Evolutionary conservation across 331 rosid species (phyloP), one percentile per base, ranked within the genome.

Genomic region (Erythrophleum ivorense): DNA sequence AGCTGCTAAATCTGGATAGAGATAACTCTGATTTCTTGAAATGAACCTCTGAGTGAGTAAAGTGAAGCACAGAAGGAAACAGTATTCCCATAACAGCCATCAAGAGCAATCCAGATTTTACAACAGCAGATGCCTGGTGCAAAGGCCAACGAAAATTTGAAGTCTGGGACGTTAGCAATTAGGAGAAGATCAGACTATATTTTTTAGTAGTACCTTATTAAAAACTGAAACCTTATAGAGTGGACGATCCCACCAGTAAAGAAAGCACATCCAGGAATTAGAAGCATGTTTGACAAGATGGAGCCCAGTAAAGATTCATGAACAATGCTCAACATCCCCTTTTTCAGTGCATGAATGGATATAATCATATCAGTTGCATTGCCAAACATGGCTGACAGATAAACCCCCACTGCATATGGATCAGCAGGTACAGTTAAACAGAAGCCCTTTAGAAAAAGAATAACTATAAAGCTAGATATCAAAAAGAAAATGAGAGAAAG

Each of bases 181-280:
- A 84, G 15, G 62, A 69, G 73, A 60, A 69, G 73, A 60, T 55
- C 13, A 50, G 21, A 15, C 49, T 38, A 36, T 65, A 29, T 21
- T 36, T 52, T 74, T 10, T 43, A 43, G 45, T 3, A 50, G 36
- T 11, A 90, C 94, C 92, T 88, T 90, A 77, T 76, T 77, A 78
- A 90, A 50, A 63, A 75, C 82, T 90, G 94, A 65, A 87, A 87
- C 84, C 85, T 88, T 53, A 73, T 75, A 7, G 67, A 59, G 58
- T 75, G 83, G 81, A 82, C 84, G 46, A 91, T 84, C 45, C 91
- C 91, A 45, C 92, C 90, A 68, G 86, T 31, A 73, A 87, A 87
- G 83, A 91, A 89, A 5, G 92, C 90, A 82, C 91, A 90, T 38
- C 94, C 91, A 79, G 89, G 92, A 85, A 90, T 90, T 55, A 90